Evolutionary conservation across 352 stramenopile species (phyloP).

Genomic region (Globisporangium barbulae): DNA sequence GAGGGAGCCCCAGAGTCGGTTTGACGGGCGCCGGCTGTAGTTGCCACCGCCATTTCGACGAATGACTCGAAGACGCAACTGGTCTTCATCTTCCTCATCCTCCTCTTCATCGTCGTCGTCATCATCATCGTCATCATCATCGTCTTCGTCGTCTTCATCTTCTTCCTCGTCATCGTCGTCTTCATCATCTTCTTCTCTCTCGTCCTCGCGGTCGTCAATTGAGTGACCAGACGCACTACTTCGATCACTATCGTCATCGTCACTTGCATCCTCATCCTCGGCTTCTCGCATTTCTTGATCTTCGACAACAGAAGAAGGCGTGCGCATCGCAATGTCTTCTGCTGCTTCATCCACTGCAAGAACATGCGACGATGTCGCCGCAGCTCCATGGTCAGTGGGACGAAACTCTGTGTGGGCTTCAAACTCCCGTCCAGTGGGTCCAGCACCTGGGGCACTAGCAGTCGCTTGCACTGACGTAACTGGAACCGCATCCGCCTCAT

Average conservation of each 20-base stretch:
- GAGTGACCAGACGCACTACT: conserved; percentile 59
- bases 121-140: conserved; percentile 63
- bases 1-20: conserved; percentile 64
- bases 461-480: not conserved
- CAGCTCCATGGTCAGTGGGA: not conserved
- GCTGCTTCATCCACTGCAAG: conserved; percentile 17
- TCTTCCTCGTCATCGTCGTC: conserved; percentile 55
- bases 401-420: not conserved
- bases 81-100: conserved; percentile 59
- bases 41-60: conserved; percentile 31
- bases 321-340: conserved; percentile 70
- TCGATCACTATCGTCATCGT: conserved; percentile 52
- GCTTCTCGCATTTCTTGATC: conserved; percentile 63
- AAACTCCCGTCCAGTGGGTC: not conserved
- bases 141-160: conserved; percentile 50
- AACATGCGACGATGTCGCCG: not conserved
- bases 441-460: conserved; percentile 3
- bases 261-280: conserved; percentile 43
- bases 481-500: not conserved
- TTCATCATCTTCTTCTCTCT: conserved; percentile 24
- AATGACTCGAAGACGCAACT: conserved; percentile 49
- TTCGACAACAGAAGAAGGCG: conserved; percentile 34
- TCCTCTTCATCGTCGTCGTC: conserved; percentile 56
- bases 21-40: conserved; percentile 33
- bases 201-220: conserved; percentile 32